Base-by-base conservation (phyloP, 805 yeast species). In the Candida caryicola region DNA sequence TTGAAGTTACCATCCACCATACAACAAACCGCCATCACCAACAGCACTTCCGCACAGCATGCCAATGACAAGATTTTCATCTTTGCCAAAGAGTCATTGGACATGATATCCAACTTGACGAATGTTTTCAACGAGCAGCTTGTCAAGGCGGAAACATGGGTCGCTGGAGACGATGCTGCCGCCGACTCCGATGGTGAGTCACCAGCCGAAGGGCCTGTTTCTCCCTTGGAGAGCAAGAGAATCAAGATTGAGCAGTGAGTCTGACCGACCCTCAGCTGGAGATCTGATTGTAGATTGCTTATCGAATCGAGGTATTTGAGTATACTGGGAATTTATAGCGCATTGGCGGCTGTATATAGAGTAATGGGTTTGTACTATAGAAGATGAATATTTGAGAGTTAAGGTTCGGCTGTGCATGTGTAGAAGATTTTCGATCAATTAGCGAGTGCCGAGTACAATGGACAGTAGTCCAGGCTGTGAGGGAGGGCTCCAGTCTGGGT, bases 11-110 rank as follows among this genome's bases (percentile, higher is more conserved):
- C 98, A 1, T 61, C 73, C 29, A 54, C 27, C 75, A 81, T 51
- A 76, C 91, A 91, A 77, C 89, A 46, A 43, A 47, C 47, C 32
- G 57, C 64, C 14, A 40, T 58, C 12, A 61, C 50, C 7, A 39
- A 41, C 13, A 16, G 37, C 13, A 32, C 54, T 4, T 37, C 50
- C 6, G 39, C 56, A 3, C 44, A 49, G 19, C 45, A 43, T 28
- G 50, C 63, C 18, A 63, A 87, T 55, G 87, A 85, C 16, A 79
- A 82, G 45, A 85, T 88, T 1, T 64, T 93, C 17, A 74, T 85
- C 4, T 69, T 91, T 43, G 97, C 98, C 0, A 83, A 84, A 47
- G 99, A 93, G 59, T 82, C 96, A 0, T 65, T 91, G 33, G 93
- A 85, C 30, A 85, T 90, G 88, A 82, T 91, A 26, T 74, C 82